Evolutionary conservation across 768 basidiomycete genomes (phyloP).

Genomic region (Chlorophyllum brunneum): DNA sequence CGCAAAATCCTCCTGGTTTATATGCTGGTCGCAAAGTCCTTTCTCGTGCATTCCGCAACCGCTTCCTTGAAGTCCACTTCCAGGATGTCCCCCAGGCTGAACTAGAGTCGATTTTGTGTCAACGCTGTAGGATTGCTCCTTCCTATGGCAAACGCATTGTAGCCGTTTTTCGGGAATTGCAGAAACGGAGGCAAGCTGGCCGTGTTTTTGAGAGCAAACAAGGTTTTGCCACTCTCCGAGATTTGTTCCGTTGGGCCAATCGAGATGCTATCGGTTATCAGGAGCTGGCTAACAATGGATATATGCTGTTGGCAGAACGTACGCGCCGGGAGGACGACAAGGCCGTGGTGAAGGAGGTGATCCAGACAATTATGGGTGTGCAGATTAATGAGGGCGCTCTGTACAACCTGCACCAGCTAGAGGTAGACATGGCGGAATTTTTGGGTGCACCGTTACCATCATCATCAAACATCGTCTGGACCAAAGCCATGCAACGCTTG

Average conservation of each 20-base stretch:
- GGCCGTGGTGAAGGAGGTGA: slow-evolving; percentile 83
- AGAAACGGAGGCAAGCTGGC: slow-evolving; percentile 84
- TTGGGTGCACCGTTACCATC: slow-evolving; percentile 53
- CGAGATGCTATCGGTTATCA: slow-evolving; percentile 87
- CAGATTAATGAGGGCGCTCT: slow-evolving; percentile 67
- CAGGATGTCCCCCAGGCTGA: slow-evolving; percentile 94
- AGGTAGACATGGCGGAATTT: slow-evolving; percentile 37
- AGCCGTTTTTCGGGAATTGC: slow-evolving; percentile 86
- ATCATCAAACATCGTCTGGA: slow-evolving; percentile 76
- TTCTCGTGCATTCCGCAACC: slow-evolving; percentile 94
- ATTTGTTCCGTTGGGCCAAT: slow-evolving; percentile 96
- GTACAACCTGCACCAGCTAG: slow-evolving; percentile 53
- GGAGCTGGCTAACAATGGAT: slow-evolving; percentile 92
- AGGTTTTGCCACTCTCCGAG: slow-evolving; percentile 93
- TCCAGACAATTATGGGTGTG: slow-evolving; percentile 88
- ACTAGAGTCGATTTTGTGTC: slow-evolving; percentile 89
- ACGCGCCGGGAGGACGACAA: slow-evolving; percentile 84
- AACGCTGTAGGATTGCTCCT: slow-evolving; percentile 89
- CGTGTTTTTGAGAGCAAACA: slow-evolving; percentile 98
- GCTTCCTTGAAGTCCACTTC: slow-evolving; percentile 97
- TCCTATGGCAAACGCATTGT: slow-evolving; percentile 92
- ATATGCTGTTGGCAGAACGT: slow-evolving; percentile 95
- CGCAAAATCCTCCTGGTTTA: slow-evolving; percentile 94
- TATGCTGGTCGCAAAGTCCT: slow-evolving; percentile 94
- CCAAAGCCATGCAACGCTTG: slow-evolving; percentile 85